Conservation (phyloP, 2,329 filamentous ascomycete genomes). For the Fusarium citri region DNA sequence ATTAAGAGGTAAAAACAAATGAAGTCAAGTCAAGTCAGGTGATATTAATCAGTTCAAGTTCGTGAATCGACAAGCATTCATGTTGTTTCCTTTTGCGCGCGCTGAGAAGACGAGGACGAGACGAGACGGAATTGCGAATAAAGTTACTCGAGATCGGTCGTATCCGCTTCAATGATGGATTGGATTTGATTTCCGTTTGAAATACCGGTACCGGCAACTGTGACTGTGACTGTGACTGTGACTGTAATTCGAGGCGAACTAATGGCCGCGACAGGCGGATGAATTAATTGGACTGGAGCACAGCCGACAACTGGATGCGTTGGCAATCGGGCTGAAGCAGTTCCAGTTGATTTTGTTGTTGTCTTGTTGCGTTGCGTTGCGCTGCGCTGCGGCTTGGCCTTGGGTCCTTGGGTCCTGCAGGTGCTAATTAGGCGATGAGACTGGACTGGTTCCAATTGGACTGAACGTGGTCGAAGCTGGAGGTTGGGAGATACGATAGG, state of each 20-base stretch:
- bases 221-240: not conserved
- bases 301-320: slow-evolving; percentile 37
- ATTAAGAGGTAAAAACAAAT: not conserved
- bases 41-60: slow-evolving; percentile 3
- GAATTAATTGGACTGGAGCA: slow-evolving; percentile 34
- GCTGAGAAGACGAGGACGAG: not conserved
- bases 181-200: slow-evolving; percentile 26
- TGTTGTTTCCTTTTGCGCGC: slow-evolving; percentile 61
- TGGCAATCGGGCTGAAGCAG: slow-evolving; percentile 34
- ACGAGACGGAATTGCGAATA: slow-evolving; percentile 46
- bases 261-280: slow-evolving; percentile 35
- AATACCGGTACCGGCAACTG: slow-evolving; percentile 12
- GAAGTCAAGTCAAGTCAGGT: not conserved
- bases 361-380: slow-evolving; percentile 18
- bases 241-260: slow-evolving; percentile 37
- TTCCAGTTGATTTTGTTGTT: slow-evolving; percentile 42
- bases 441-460: slow-evolving; percentile 28
- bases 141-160: slow-evolving; percentile 48
- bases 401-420: slow-evolving; percentile 35
- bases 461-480: slow-evolving; percentile 9
- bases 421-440: slow-evolving; percentile 39
- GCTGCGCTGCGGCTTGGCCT: slow-evolving; percentile 4
- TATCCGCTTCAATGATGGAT: slow-evolving; percentile 35
- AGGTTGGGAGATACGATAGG: slow-evolving; percentile 21
- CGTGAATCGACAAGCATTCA: slow-evolving; percentile 55